Conservation (phyloP, 2,329 filamentous ascomycete species). For the Fusarium nisikadoi region DNA sequence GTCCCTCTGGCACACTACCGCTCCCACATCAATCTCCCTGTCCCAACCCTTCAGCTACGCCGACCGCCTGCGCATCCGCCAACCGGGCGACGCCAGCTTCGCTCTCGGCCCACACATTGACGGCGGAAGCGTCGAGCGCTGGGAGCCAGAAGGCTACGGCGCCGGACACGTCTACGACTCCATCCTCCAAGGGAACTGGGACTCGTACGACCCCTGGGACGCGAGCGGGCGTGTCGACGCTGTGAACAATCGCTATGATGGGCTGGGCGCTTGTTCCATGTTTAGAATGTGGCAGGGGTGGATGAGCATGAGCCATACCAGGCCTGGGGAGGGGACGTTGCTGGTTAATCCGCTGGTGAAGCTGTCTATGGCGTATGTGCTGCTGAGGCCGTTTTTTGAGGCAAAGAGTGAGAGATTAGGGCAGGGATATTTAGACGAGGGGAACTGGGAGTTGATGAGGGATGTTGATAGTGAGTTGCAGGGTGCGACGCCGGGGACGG, state of each 20-base stretch:
- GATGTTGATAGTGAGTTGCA: constrained; percentile 71
- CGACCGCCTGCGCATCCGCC: constrained; percentile 76
- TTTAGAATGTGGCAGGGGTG: constrained; percentile 93
- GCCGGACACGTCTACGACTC: constrained; percentile 74
- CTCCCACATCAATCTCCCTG: constrained; percentile 59
- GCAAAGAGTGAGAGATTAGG: constrained; percentile 49
- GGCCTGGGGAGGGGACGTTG: constrained; percentile 80
- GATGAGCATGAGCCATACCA: constrained; percentile 80
- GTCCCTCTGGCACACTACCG: constrained; percentile 65
- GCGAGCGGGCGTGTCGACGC: constrained; percentile 74
- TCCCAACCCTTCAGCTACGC: constrained; percentile 73
- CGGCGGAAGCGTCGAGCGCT: constrained; percentile 78
- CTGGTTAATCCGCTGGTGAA: constrained; percentile 82
- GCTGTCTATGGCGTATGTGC: constrained; percentile 80
- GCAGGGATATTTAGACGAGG: constrained; percentile 56
- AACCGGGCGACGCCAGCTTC: constrained; percentile 76
- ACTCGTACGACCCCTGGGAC: constrained; percentile 85
- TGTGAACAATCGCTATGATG: constrained; percentile 80
- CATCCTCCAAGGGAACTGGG: constrained; percentile 81
- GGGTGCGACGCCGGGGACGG: constrained; percentile 74
- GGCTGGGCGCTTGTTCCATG: constrained; percentile 83
- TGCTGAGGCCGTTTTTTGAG: constrained; percentile 86
- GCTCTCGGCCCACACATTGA: constrained; percentile 79
- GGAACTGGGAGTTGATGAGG: constrained; percentile 70
- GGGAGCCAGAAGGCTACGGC: constrained; percentile 77